A percentile compares a stretch with the other conserved stretches of the same genome.
Evolutionary conservation across 257 asterid genomes (phyloP).

Genomic region (Misopates orontium): DNA sequence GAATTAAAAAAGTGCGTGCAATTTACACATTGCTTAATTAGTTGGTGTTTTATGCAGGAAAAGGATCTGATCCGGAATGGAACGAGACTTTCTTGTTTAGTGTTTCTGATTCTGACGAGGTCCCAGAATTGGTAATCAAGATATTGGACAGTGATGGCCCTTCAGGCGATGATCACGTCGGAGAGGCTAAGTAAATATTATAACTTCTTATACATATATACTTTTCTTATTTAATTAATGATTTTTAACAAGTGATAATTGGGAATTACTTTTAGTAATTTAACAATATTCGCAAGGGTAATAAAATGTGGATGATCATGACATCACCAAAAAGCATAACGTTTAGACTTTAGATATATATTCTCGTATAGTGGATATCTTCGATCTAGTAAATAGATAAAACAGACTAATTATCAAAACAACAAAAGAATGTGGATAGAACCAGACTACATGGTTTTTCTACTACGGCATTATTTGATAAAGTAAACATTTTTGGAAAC

Average conservation of each 20-base stretch:
- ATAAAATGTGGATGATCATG: too few species aligned
- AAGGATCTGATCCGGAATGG: constrained; percentile 63
- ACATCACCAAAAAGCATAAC: too few species aligned
- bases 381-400: too few species aligned
- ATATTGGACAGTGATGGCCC: constrained; percentile 55
- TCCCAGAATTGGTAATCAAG: constrained; percentile 43
- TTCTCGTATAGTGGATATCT: too few species aligned
- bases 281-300: neutral
- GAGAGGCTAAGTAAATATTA: constrained; percentile 48
- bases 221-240: neutral
- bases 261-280: neutral
- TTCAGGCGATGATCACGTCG: constrained; percentile 48
- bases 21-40: too few species aligned
- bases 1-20: too few species aligned
- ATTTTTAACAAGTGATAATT: neutral
- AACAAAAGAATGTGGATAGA: too few species aligned
- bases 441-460: too few species aligned
- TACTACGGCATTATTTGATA: too few species aligned
- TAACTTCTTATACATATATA: neutral
- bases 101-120: constrained; percentile 42
- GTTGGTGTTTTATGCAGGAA: constrained; percentile 31
- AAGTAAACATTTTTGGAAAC: neutral
- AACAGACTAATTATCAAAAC: too few species aligned
- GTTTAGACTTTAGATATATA: too few species aligned
- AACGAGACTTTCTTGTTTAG: constrained; percentile 50